phyloP scores from a whole-genome alignment of 106 monocot species.

The Dioscorea dumetorum region DNA sequence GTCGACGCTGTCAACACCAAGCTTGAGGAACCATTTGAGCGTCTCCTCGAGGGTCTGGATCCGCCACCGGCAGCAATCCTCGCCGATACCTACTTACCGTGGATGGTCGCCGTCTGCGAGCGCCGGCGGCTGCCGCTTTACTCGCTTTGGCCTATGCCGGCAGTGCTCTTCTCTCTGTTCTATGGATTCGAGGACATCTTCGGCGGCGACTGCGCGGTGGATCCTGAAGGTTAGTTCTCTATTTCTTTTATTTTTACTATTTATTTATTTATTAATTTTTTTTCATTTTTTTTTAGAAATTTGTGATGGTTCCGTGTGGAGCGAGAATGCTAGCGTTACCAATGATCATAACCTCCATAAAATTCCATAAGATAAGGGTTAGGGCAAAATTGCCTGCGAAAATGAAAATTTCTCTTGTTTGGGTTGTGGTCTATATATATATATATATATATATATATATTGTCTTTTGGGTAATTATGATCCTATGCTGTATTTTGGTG shows the following conservation, averaged over 20 bases:
- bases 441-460: too few species aligned
- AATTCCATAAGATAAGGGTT: too few species aligned
- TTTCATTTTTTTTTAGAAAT: neutral
- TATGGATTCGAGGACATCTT: slow-evolving; percentile 13
- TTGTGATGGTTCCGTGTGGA: neutral
- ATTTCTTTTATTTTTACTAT: neutral
- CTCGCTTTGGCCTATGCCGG: slow-evolving; percentile 58
- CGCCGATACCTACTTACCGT: slow-evolving; percentile 41
- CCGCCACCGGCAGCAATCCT: slow-evolving; percentile 22
- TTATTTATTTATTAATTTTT: neutral
- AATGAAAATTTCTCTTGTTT: too few species aligned
- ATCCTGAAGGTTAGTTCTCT: neutral
- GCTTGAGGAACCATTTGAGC: slow-evolving; percentile 35
- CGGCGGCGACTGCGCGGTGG: neutral
- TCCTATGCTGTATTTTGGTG: too few species aligned
- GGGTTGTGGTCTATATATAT: too few species aligned
- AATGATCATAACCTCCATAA: too few species aligned
- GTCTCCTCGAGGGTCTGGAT: slow-evolving; percentile 31
- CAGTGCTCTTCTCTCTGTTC: slow-evolving; percentile 44
- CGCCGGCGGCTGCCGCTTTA: slow-evolving; percentile 38
- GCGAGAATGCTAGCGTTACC: neutral
- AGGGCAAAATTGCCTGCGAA: too few species aligned
- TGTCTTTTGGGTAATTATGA: too few species aligned
- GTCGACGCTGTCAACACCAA: slow-evolving; percentile 42
- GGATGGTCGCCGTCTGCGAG: slow-evolving; percentile 40